These are phyloP conservation scores for Pseudogymnoascus sp. DNA, from an alignment of 2,329 filamentous ascomycete species.

Conservation along the genomic window DNA sequence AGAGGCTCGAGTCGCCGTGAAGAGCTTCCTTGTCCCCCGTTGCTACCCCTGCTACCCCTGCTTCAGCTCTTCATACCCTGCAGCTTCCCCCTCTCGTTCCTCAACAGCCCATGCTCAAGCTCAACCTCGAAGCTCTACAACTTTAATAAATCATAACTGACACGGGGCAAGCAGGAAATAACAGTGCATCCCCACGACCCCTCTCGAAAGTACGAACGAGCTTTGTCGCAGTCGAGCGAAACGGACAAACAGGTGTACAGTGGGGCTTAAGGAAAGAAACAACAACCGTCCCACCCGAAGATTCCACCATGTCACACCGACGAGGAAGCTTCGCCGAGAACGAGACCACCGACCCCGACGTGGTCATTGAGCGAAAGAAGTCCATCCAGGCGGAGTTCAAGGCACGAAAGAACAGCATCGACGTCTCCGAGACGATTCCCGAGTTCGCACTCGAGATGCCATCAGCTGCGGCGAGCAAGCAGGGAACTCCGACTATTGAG, in stretches of 20 bases:
- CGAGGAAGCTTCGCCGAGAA: slow-evolving; percentile 25
- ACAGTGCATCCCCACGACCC: slow-evolving; percentile 46
- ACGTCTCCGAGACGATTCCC: slow-evolving; percentile 22
- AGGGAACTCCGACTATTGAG: slow-evolving; percentile 11
- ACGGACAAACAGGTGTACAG: slow-evolving; percentile 32
- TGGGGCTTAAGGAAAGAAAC: slow-evolving; percentile 33
- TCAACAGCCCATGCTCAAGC: not conserved
- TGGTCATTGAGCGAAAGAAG: slow-evolving; percentile 20
- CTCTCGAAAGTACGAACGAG: slow-evolving; percentile 67
- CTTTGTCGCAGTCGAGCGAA: slow-evolving; percentile 61
- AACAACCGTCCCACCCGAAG: slow-evolving; percentile 16
- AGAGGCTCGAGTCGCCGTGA: not conserved
- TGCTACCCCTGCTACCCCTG: not conserved
- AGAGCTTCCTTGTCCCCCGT: not conserved
- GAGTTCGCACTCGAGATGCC: slow-evolving; percentile 23
- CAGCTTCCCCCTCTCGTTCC: not conserved
- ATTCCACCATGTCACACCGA: slow-evolving; percentile 21
- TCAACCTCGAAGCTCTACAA: not conserved
- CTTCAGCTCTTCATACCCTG: not conserved
- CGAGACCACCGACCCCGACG: slow-evolving; percentile 19
- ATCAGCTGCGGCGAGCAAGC: not conserved
- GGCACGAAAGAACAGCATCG: slow-evolving; percentile 20
- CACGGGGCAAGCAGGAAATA: slow-evolving; percentile 14
- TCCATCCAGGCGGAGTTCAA: slow-evolving; percentile 20
- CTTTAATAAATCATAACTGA: not conserved